Conservation (phyloP, 345 rosid species). For the Raphanus raphanistrum region DNA sequence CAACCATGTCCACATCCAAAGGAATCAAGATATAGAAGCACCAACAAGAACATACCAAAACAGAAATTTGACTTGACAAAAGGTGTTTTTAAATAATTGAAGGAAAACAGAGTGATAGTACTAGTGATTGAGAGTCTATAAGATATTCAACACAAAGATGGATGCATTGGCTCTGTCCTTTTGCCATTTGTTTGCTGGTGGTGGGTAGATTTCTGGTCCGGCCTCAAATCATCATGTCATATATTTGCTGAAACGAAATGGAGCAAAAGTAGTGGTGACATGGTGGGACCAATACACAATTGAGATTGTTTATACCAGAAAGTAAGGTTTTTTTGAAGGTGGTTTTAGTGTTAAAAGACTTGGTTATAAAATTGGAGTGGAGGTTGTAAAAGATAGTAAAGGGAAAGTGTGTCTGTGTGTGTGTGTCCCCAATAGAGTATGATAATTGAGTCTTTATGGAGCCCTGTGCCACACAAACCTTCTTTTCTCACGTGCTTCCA, state of each 20-base stretch:
- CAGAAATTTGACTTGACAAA: neutral
- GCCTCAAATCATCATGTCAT: constrained; percentile 11
- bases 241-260: constrained; percentile 8
- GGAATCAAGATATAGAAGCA: neutral
- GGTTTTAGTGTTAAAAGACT: constrained; percentile 11
- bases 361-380: neutral
- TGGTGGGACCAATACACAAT: neutral
- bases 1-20: neutral
- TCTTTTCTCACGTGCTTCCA: constrained; percentile 36
- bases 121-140: neutral
- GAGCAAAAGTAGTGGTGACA: constrained; percentile 29
- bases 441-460: constrained; percentile 50
- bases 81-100: neutral
- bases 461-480: constrained; percentile 46
- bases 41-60: constrained; percentile 3
- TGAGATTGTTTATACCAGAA: neutral
- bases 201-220: constrained; percentile 2
- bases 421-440: constrained; percentile 36
- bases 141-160: neutral
- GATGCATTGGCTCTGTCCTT: neutral
- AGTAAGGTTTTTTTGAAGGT: constrained; percentile 30
- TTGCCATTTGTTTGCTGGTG: neutral
- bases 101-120: neutral
- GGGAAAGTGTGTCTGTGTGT: constrained; percentile 13
- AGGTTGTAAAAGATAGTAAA: constrained; percentile 14